Base-by-base conservation (phyloP, 148 eudicot species). In the Fallopia convolvulus region DNA sequence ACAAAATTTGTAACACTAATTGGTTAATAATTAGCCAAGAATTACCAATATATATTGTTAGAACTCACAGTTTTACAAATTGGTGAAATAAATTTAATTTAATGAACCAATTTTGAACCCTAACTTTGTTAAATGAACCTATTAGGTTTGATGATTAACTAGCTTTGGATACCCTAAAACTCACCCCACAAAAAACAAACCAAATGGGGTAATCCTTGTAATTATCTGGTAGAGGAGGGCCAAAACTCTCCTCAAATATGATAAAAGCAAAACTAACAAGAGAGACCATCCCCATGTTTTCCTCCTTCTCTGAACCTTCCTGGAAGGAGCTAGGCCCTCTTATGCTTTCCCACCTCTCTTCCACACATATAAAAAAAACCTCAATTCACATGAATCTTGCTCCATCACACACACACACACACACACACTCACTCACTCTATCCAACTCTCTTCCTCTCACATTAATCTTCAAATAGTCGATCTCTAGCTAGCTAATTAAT, bases 231-330 rank as follows among this genome's bases (percentile, higher is more conserved):
- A 21, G 20, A 20, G 5, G 23, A 55, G 61, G 23, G 61, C 21
- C 56, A 14, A 50, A 14, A 50, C 56, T 6, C 56, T 5, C 20
- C 4, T 50, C 18, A 50, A 17, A 15, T 14, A 14, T 17, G 56
- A 4, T 14, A 13, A 50, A 50, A 50, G 56, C 56, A 50, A 50
- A 50, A 50, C 56, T 50, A 50, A 50, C 56, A 0, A 50, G n/a
- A 17, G n/a, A 21, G 11, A 7, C 15, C 0, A 26, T 33, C 39
- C 70, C 70, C 70, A 26, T 61, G 70, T 61, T 30, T 61, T 61
- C 70, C 39, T 61, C 70, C 70, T 60, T 60, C 68, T 30, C 39
- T 61, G 70, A 26, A 61, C 70, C 70, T 61, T 61, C 70, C 70
- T 9, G 15, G 70, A 61, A 61, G 21, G 39, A 11, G 14, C 23